These are phyloP conservation scores for Spergularia azorica DNA, from an alignment of 179 eudicot genomes.

Conservation along the genomic window DNA sequence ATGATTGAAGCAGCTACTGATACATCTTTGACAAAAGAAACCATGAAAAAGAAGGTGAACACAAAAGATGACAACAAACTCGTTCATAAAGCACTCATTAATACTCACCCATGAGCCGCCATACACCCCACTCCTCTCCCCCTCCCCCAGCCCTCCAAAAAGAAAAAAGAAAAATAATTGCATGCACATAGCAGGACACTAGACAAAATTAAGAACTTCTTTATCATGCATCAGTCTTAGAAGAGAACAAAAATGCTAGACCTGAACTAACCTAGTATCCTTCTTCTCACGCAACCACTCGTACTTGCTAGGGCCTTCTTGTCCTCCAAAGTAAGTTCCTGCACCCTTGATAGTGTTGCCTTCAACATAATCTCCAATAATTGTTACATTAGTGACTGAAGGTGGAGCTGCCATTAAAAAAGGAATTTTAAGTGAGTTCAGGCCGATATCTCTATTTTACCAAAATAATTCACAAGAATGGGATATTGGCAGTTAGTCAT, in stretches of 20 bases:
- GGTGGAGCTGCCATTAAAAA: slow-evolving; percentile 74
- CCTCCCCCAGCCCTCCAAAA: background rate
- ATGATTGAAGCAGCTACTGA: background rate
- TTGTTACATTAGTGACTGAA: slow-evolving; percentile 68
- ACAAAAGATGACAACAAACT: background rate
- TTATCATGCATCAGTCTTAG: background rate
- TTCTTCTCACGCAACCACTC: slow-evolving; percentile 84
- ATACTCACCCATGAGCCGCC: background rate
- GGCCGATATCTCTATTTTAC: background rate
- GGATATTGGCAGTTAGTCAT: background rate
- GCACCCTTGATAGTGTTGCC: slow-evolving; percentile 67
- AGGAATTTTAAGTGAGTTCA: slow-evolving; percentile 1
- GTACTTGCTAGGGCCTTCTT: slow-evolving; percentile 97
- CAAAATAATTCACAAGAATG: background rate
- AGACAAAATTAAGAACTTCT: background rate
- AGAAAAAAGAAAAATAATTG: background rate
- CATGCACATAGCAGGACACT: background rate
- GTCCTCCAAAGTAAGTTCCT: slow-evolving; percentile 94
- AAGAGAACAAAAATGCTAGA: background rate
- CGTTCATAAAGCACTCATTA: background rate
- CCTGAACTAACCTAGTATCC: slow-evolving; percentile 64
- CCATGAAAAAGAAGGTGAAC: background rate
- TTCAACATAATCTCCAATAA: slow-evolving; percentile 81
- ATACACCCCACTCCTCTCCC: background rate
- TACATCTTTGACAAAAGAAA: background rate